A percentile compares a stretch with the other conserved stretches of the same genome.
These are phyloP conservation scores for Nakazawaea populi DNA, from an alignment of 805 yeast species.

Conservation along the genomic window DNA sequence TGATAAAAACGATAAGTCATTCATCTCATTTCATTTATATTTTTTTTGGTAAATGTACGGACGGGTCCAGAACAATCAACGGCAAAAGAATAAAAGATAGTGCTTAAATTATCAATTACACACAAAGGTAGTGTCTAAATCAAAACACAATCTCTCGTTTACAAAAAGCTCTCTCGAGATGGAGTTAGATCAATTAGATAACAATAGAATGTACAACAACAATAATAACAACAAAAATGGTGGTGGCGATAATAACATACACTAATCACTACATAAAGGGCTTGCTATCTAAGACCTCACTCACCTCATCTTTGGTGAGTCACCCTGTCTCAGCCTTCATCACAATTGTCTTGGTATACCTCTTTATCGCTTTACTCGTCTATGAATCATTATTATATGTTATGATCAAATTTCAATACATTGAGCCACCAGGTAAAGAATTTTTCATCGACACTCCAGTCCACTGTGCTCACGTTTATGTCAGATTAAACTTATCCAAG, in stretches of 20 bases:
- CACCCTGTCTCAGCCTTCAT: constrained; percentile 11
- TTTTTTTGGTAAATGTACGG: too few relatives aligned
- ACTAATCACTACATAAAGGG: neutral
- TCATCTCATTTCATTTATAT: too few relatives aligned
- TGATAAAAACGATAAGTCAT: too few relatives aligned
- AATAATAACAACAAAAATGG: neutral
- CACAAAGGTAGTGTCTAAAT: too few relatives aligned
- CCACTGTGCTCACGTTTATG: constrained; percentile 71
- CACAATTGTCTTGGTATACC: constrained; percentile 20
- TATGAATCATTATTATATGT: constrained; percentile 19
- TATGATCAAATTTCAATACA: constrained; percentile 17
- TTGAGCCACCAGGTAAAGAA: constrained; percentile 33
- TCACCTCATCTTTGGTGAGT: neutral
- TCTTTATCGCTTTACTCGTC: constrained; percentile 14
- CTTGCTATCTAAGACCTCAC: neutral
- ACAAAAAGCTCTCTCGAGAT: neutral
- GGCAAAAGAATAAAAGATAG: too few relatives aligned
- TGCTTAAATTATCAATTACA: too few relatives aligned
- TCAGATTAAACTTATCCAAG: constrained; percentile 38
- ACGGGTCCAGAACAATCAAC: too few relatives aligned
- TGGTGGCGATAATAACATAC: neutral
- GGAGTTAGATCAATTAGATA: neutral
- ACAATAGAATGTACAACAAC: too few relatives aligned
- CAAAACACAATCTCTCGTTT: neutral
- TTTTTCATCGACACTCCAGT: constrained; percentile 68